Evolutionary conservation across 371 early-diverging fungal species (phyloP), one percentile per base, ranked within the genome.

Genomic region (Actinomucor elegans): DNA sequence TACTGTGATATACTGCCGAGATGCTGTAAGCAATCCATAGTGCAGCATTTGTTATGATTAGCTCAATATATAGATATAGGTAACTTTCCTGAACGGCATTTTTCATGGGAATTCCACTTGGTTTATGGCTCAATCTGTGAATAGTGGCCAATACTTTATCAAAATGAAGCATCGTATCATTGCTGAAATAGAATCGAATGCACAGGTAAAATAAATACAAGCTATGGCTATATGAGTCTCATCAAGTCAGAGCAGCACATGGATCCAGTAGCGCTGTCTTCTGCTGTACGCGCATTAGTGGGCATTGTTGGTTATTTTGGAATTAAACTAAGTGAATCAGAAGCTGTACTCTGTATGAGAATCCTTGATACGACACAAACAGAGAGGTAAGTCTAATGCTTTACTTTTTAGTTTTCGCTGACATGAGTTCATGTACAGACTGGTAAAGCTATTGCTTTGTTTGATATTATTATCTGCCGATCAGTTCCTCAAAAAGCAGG

Each of bases 281-380:
- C 55, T 27, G 47, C 69, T 23, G 41, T 77, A 11, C 64, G 77
- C n/a, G 76, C 64, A 28, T 32, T 76, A 15, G 58, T 61, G 27
- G 76, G 76, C 1, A 46, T 76, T 2, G 52, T 66, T 1, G 76
- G 69, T 2, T 77, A 62, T 42, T 63, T 77, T 50, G 74, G 77
- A 8, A 65, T 77, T 4, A 71, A 69, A 26, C 35, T 73, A 14
- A 50, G 45, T 4, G 69, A 73, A 31, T 15, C 43, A 4, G 71
- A 77, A 28, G 51, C 65, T 9, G 29, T 37, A 9, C 17, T 59
- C 0, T 66, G 69, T 31, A 26, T 71, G 15, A 44, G 52, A 33
- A 4, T 71, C 12, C 47, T 73, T 20, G 53, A 48, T 15, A 34
- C 48, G 9, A 44, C 77, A 5, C 32, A 53, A 23, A 46, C 57